Conservation (phyloP, 208 protist species). For the Wallacemonas collosoma region DNA sequence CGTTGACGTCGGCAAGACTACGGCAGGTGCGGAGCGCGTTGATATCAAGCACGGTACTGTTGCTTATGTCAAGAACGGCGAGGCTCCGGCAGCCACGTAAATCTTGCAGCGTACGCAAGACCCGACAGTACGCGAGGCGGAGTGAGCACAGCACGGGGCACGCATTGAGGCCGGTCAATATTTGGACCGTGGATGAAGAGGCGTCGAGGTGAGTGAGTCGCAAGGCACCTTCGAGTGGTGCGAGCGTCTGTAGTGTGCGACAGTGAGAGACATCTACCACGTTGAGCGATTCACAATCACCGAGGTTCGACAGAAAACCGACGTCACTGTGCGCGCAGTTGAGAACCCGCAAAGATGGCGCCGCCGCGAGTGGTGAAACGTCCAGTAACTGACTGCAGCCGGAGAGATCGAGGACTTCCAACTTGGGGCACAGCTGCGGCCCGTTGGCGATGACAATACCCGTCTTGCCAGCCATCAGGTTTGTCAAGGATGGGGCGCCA, state of each 20-base stretch:
- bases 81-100: background rate
- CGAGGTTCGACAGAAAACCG: background rate
- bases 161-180: background rate
- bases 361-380: background rate
- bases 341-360: slow-evolving; percentile 4
- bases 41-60: background rate
- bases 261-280: background rate
- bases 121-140: background rate
- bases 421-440: background rate
- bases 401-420: slow-evolving; percentile 7
- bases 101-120: background rate
- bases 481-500: background rate
- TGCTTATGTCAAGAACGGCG: slow-evolving; percentile 4
- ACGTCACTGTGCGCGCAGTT: background rate
- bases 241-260: background rate
- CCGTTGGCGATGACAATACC: background rate
- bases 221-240: background rate
- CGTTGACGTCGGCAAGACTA: background rate
- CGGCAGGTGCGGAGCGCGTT: background rate
- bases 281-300: background rate
- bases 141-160: background rate
- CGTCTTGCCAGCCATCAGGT: background rate
- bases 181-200: background rate
- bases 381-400: background rate
- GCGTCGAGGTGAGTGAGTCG: slow-evolving; percentile 3